Evolutionary conservation across 2,329 filamentous ascomycete species (phyloP), one percentile per base, ranked within the genome.

Genomic region (Paraphoma chrysanthemicola): DNA sequence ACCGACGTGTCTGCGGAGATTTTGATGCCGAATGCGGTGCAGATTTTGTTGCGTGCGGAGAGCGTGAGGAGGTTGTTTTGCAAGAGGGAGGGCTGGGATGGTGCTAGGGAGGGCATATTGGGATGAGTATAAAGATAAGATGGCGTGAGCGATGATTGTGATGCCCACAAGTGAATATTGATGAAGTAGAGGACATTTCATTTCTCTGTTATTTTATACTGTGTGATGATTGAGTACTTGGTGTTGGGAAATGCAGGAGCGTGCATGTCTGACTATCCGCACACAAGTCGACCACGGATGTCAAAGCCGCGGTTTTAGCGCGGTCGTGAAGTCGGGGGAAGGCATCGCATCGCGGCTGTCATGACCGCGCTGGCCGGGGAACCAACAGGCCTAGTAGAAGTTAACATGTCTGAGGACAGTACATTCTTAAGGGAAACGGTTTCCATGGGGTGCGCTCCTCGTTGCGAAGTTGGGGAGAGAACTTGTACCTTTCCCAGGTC

Each of bases 1-100:
- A 78, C 62, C 16, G 69, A 59, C 0, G 65, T 48, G 16, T 66
- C 70, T 1, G 71, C 56, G 1, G 69, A 55, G 6, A 77, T 51
- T 41, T 68, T 70, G 51, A 78, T 71, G 31, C 67, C 65, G 28
- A 69, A 57, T 6, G 50, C 50, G 3, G 33, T 38, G 33, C 33
- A 38, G 33, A 38, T 38, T 11, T 11, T 38, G 6, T 38, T 38
- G 10, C 33, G 33, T 38, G 33, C 10, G 33, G 33, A 11, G 33
- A 11, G 10, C 2, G 10, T 38, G 33, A 38, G 33, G n/a, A 38
- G 33, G 33, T 38, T 38, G 33, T 38, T 38, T 38, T 38, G 33
- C 3, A 11, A 6, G 10, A n/a, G 33, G 3, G n/a, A 38, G 10
- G 10, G 33, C 10, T 38, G 33, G 33, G n/a, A n/a, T n/a, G 33